Percentiles rank a stretch among this genome's conserved stretches.
These are phyloP conservation scores for Fusarium veterinarium DNA, from an alignment of 2,329 filamentous ascomycete species.

Conservation along the genomic window DNA sequence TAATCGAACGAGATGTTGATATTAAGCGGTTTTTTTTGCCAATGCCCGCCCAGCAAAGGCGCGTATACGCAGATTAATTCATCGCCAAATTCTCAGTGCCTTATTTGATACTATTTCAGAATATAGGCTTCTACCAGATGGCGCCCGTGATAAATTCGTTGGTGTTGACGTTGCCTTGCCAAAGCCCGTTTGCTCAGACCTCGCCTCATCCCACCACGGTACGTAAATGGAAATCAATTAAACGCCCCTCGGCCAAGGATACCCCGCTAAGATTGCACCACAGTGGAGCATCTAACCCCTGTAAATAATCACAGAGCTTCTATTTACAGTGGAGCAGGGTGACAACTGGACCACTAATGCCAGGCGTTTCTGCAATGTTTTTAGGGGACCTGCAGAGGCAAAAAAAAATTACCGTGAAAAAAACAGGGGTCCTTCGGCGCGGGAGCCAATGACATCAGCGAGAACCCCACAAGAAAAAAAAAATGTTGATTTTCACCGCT, in stretches of 20 bases:
- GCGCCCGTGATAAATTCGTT: background rate
- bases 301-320: slow-evolving; percentile 27
- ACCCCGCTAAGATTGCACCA: slow-evolving; percentile 32
- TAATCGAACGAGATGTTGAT: background rate
- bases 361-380: slow-evolving; percentile 20
- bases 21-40: background rate
- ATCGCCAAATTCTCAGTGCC: background rate
- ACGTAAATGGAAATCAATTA: slow-evolving; percentile 25
- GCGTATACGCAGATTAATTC: too few species aligned
- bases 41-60: background rate
- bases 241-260: slow-evolving; percentile 23
- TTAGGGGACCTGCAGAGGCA: slow-evolving; percentile 26
- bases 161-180: background rate
- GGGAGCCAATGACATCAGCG: slow-evolving; percentile 46
- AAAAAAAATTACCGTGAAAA: slow-evolving; percentile 28
- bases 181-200: background rate
- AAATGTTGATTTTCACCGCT: slow-evolving; percentile 42
- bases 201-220: background rate
- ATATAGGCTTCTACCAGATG: background rate
- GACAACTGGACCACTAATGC: slow-evolving; percentile 32
- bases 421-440: slow-evolving; percentile 35
- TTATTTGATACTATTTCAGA: background rate
- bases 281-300: slow-evolving; percentile 17
- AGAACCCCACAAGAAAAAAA: slow-evolving; percentile 43
- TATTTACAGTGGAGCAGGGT: slow-evolving; percentile 29